phyloP scores from a whole-genome alignment of 176 grass and related monocot genomes.

The Carex littledalei region DNA sequence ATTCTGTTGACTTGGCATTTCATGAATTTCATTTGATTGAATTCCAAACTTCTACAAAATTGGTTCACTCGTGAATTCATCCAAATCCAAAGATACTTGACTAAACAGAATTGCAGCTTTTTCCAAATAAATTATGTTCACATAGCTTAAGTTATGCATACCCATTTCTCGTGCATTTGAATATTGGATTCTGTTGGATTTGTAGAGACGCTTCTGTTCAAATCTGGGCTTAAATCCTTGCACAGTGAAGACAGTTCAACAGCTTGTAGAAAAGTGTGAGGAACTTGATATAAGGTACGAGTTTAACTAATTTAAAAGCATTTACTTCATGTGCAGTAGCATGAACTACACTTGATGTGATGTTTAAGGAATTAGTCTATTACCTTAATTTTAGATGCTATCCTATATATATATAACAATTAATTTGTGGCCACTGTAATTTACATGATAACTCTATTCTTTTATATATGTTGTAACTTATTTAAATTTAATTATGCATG shows the following conservation, averaged over 20 bases:
- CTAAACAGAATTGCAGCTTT: neutral
- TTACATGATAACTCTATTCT: too few species aligned
- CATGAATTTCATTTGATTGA: too few species aligned
- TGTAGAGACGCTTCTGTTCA: too few species aligned
- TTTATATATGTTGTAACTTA: too few species aligned
- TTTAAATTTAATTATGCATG: too few species aligned
- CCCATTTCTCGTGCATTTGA: neutral
- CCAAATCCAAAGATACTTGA: neutral
- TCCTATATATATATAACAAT: neutral
- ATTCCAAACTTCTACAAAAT: too few species aligned
- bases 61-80: too few species aligned
- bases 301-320: neutral
- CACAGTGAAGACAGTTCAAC: conserved; percentile 70
- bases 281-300: conserved; percentile 61
- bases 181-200: neutral
- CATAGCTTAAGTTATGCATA: neutral
- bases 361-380: neutral
- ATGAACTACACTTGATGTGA: too few species aligned
- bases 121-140: neutral
- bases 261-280: conserved; percentile 50
- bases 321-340: neutral
- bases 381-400: neutral
- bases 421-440: too few species aligned
- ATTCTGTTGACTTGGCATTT: too few species aligned
- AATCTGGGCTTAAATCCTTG: neutral